Evolutionary conservation across 257 asterid genomes (phyloP).

Genomic region (Przewalskia tangutica): DNA sequence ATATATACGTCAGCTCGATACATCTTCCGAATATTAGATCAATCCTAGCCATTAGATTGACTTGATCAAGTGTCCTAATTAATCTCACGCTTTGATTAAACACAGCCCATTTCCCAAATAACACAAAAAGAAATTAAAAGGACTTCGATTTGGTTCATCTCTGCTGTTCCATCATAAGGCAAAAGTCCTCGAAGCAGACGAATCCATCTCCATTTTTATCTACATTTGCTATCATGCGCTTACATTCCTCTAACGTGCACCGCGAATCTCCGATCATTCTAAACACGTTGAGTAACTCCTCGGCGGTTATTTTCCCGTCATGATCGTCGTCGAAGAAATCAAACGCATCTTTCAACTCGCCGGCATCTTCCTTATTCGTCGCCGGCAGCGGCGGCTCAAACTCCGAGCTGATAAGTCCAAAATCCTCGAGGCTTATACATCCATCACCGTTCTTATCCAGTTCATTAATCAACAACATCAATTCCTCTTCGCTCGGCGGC

Average conservation of each 20-base stretch:
- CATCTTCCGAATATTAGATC: not conserved
- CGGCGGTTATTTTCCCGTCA: slow-evolving; percentile 78
- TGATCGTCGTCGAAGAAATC: slow-evolving; percentile 76
- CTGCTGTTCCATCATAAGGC: slow-evolving; percentile 66
- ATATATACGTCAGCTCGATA: not conserved
- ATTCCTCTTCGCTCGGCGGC: slow-evolving; percentile 51
- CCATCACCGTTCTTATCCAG: slow-evolving; percentile 80
- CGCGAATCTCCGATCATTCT: slow-evolving; percentile 46
- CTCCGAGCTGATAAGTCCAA: slow-evolving; percentile 41
- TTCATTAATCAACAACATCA: slow-evolving; percentile 36
- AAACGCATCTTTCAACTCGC: slow-evolving; percentile 53
- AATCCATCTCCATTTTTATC: slow-evolving; percentile 75
- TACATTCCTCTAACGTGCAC: slow-evolving; percentile 88
- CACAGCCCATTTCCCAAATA: not conserved
- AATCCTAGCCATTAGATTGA: slow-evolving; percentile 13
- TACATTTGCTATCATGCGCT: slow-evolving; percentile 71
- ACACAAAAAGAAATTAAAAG: not conserved
- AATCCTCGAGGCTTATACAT: slow-evolving; percentile 49
- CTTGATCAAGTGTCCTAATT: not conserved
- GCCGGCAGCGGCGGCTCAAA: slow-evolving; percentile 34
- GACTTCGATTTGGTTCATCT: slow-evolving; percentile 3
- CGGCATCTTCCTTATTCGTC: slow-evolving; percentile 40
- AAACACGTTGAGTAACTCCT: slow-evolving; percentile 48
- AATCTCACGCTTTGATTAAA: not conserved
- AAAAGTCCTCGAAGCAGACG: slow-evolving; percentile 80